Evolutionary conservation across 2,329 filamentous ascomycete species (phyloP).

Genomic region (Clonostachys sp.): DNA sequence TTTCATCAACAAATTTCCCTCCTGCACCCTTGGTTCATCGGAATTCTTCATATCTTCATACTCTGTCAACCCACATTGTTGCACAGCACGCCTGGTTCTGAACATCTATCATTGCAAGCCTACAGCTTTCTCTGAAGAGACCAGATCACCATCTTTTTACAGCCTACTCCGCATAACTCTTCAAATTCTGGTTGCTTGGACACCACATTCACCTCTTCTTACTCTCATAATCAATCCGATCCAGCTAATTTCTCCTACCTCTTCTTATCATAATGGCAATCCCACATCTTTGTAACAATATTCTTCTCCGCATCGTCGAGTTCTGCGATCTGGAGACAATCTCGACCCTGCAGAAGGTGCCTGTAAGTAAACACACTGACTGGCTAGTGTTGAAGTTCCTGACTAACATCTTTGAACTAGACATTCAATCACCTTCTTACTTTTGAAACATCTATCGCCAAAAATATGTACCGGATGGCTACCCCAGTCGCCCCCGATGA

Average conservation of each 20-base stretch:
- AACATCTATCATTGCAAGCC: too few relatives aligned
- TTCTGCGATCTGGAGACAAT: background rate
- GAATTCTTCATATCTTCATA: too few relatives aligned
- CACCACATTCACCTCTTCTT: background rate
- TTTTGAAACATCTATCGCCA: background rate
- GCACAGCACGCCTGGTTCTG: too few relatives aligned
- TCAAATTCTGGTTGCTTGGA: background rate
- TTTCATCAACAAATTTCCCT: too few relatives aligned
- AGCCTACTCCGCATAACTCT: background rate
- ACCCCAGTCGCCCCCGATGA: background rate
- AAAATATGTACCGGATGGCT: background rate
- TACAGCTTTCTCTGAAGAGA: background rate
- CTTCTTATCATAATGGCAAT: background rate
- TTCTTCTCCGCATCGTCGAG: background rate
- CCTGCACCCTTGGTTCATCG: too few relatives aligned
- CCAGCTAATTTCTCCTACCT: too few relatives aligned
- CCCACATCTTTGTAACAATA: background rate
- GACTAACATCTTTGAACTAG: background rate
- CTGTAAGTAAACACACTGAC: background rate
- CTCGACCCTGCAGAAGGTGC: background rate
- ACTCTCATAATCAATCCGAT: too few relatives aligned
- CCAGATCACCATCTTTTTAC: background rate
- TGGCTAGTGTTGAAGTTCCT: background rate
- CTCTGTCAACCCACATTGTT: too few relatives aligned
- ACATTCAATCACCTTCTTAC: background rate